Evolutionary conservation across 2,329 filamentous ascomycete species (phyloP).

Genomic region (Sporothrix schenckii): DNA sequence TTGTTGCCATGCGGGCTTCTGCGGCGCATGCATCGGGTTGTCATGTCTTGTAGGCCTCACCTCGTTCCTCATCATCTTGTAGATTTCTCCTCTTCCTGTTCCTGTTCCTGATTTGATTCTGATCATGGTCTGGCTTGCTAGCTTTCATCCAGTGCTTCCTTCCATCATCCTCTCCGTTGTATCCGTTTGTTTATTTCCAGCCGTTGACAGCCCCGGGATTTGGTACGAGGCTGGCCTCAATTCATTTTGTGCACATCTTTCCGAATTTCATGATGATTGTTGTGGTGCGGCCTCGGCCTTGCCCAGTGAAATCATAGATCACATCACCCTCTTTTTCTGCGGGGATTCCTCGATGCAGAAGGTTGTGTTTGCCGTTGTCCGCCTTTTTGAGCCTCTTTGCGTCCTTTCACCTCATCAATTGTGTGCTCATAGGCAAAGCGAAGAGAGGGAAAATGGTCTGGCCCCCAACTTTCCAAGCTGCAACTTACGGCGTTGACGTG

Average conservation of each 20-base stretch:
- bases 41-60: too few species aligned
- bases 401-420: neutral
- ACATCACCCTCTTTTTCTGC: slow-evolving; percentile 1
- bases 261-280: neutral
- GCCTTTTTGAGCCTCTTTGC: neutral
- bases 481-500: neutral
- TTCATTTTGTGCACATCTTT: neutral
- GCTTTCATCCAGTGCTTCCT: neutral
- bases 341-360: slow-evolving; percentile 13
- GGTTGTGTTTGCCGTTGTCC: neutral
- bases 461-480: neutral
- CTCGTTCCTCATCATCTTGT: too few species aligned
- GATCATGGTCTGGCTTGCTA: too few species aligned
- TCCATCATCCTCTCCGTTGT: too few species aligned
- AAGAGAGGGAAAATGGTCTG: neutral
- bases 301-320: neutral
- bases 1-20: too few species aligned
- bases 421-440: neutral
- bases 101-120: too few species aligned
- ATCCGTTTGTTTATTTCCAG: neutral
- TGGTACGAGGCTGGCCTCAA: neutral
- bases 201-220: neutral
- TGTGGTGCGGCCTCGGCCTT: neutral
- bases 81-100: too few species aligned
- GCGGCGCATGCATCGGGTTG: too few species aligned